Base-by-base conservation (phyloP, 2,329 filamentous ascomycete species). In the Trichophyton simii region DNA sequence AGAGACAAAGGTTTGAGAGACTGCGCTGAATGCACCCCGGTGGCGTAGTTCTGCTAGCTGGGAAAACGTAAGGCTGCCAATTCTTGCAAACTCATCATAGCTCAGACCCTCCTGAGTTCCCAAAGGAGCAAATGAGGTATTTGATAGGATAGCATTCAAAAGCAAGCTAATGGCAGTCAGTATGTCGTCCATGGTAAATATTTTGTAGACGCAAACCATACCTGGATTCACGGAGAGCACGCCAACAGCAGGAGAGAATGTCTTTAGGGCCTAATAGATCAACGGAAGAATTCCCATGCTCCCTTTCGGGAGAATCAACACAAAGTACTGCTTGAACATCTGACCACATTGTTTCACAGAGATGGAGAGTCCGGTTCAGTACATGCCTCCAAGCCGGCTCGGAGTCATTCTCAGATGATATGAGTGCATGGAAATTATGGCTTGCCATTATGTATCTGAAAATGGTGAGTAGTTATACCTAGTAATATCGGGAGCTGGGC, bases 161-260 rank as follows among this genome's bases (percentile, higher is more conserved):
- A 95, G 76, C 61, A 89, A 85, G 72, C 90, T 94, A n/a, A 58
- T 5, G n/a, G 57, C 55, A 62, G 58, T 20, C 6, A 60, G 25
- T 5, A 31, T 42, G 1, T 36, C 20, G 42, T 41, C 18, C 31
- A 22, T 52, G 7, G 52, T 1, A 52, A 65, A 11, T 63, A 64
- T 31, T 6, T n/a, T 22, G n/a, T 7, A 15, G 15, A 18, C 13
- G 36, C 13, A 44, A 20, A 63, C 61, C 75, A 63, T 76, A 90
- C 87, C 89, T 96, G 25, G 91, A 89, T 75, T 99, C 94, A 64
- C 96, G 92, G n/a, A 96, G 80, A 4, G 91, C 89, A 67, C 94
- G 84, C 82, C 96, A 99, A 64, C 91, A 96, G 72, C 94, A 99
- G 66, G 92, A 97, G 55, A 99, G 75, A 18, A 95, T 81, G 67